phyloP scores from a whole-genome alignment of 2,329 filamentous ascomycete species.

The Aspergillus alliaceus region DNA sequence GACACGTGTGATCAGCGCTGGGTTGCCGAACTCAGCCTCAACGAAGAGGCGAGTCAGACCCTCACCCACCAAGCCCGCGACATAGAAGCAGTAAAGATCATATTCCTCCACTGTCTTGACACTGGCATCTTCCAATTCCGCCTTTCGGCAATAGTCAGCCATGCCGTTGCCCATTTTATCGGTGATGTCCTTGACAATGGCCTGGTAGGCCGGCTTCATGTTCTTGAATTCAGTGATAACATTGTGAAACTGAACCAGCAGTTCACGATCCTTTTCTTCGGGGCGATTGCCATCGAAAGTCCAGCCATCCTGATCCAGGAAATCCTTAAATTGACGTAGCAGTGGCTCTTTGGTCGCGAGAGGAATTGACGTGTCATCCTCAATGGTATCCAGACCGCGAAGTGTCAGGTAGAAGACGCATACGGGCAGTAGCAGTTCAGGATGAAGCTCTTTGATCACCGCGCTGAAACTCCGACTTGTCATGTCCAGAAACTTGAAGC shows the following conservation, averaged over 20 bases:
- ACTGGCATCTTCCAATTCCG: conserved; percentile 75
- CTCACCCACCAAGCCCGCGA: conserved; percentile 96
- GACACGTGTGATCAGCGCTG: conserved; percentile 73
- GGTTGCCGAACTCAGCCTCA: conserved; percentile 80
- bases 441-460: conserved; percentile 94
- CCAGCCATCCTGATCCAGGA: conserved; percentile 84
- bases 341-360: conserved; percentile 81
- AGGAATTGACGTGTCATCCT: conserved; percentile 95
- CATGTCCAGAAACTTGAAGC: conserved; percentile 80
- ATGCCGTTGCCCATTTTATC: conserved; percentile 97
- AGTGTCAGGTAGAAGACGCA: conserved; percentile 90
- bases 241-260: conserved; percentile 88
- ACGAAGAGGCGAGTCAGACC: conserved; percentile 90
- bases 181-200: conserved; percentile 89
- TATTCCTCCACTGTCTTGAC: conserved; percentile 85
- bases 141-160: conserved; percentile 89
- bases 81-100: conserved; percentile 96
- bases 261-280: conserved; percentile 89
- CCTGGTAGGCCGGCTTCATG: conserved; percentile 79
- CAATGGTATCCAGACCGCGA: conserved; percentile 93
- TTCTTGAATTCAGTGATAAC: conserved; percentile 85
- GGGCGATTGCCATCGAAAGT: conserved; percentile 81
- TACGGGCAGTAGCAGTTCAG: conserved; percentile 86
- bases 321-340: conserved; percentile 76
- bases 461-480: conserved; percentile 91